These are phyloP conservation scores for Colletotrichum viniferum DNA, from an alignment of 2,329 filamentous ascomycete genomes.

Conservation along the genomic window DNA sequence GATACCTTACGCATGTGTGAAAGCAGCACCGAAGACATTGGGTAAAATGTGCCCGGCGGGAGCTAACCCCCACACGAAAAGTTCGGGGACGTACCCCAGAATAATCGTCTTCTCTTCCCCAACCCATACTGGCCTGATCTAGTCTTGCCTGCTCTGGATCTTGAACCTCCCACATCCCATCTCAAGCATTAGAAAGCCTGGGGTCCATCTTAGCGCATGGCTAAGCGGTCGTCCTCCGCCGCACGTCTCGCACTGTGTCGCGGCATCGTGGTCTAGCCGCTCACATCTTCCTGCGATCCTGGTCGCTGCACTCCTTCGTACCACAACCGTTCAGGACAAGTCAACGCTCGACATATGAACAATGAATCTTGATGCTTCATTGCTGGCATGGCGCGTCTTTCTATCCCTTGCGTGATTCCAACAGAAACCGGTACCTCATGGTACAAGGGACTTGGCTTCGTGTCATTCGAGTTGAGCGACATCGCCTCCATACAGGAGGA, in stretches of 20 bases:
- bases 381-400: not conserved
- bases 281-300: not conserved
- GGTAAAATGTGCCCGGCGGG: not conserved
- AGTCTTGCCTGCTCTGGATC: not conserved
- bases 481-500: not conserved
- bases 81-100: not conserved
- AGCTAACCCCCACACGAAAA: conserved; percentile 9
- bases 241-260: conserved; percentile 13
- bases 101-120: not conserved
- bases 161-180: not conserved
- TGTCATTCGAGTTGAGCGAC: not conserved
- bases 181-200: not conserved
- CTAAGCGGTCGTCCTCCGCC: not conserved
- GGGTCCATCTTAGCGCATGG: not conserved
- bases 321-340: not conserved
- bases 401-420: not conserved
- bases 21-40: not conserved
- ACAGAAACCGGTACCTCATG: not conserved
- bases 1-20: not conserved
- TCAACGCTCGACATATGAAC: not conserved
- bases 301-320: not conserved
- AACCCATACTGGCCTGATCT: not conserved
- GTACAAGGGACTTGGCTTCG: not conserved
- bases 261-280: not conserved
- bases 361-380: not conserved